Conservation (phyloP, 768 basidiomycete genomes). For the Cystofilobasidium bisporidii region DNA sequence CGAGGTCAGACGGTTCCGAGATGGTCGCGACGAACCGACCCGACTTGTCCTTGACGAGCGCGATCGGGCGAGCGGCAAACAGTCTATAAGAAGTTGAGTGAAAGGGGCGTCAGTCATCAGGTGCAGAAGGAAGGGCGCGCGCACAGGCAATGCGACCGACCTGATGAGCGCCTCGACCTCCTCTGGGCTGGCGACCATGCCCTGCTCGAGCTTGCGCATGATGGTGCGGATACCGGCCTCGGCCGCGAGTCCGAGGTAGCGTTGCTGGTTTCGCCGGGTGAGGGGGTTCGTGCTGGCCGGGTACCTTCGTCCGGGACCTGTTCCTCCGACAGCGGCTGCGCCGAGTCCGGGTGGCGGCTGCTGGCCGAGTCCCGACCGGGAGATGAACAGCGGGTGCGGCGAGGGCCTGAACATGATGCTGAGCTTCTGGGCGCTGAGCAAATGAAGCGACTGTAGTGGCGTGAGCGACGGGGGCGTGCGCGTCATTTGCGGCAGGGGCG, state of each 20-base stretch:
- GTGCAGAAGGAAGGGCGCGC: neutral
- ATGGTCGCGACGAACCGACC: slow-evolving; percentile 15
- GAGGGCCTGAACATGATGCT: slow-evolving; percentile 20
- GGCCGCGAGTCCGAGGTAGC: slow-evolving; percentile 9
- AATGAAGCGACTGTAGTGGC: slow-evolving; percentile 24
- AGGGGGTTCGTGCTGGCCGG: slow-evolving; percentile 22
- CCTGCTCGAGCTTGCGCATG: slow-evolving; percentile 24
- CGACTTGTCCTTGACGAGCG: slow-evolving; percentile 3
- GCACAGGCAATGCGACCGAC: neutral
- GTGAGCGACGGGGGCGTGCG: slow-evolving; percentile 10
- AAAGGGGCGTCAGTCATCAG: neutral
- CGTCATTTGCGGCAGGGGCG: neutral
- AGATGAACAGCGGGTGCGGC: slow-evolving; percentile 24
- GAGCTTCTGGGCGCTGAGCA: slow-evolving; percentile 22
- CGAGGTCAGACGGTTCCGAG: slow-evolving; percentile 2
- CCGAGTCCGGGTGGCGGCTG: neutral
- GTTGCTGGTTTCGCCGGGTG: neutral
- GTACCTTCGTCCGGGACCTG: slow-evolving; percentile 6
- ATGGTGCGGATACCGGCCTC: slow-evolving; percentile 18
- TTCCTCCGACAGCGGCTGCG: neutral
- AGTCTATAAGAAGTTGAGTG: neutral
- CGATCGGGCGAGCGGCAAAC: slow-evolving; percentile 17
- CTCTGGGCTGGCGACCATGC: neutral
- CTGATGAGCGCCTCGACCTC: slow-evolving; percentile 21
- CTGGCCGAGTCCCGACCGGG: neutral